Evolutionary conservation across 176 grass and related monocot species (phyloP), one percentile per base, ranked within the genome.

Genomic region (Dactylis glomerata): DNA sequence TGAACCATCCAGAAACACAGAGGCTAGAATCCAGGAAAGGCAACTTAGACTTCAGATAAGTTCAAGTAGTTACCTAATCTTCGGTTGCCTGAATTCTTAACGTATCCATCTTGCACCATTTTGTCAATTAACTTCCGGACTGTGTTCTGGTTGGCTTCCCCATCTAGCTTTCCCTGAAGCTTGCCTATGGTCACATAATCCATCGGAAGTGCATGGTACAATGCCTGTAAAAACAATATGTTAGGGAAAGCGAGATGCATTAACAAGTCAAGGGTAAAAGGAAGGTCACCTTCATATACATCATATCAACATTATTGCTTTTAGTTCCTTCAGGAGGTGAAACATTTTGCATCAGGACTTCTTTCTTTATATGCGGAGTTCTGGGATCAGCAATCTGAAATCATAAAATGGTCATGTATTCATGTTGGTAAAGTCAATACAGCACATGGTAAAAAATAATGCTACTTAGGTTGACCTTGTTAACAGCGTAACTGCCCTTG

Each of bases 21-120:
- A 59, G 81, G 38, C 10, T 78, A 86, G 32, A 86, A 62, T 83
- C 5, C 22, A 6, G 55, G 16, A 65, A 82, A 22, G 24, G 12
- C 17, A 32, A 49, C 16, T 66, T 47, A 19, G 20, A 30, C 13
- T 24, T 57, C 32, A 33, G n/a, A 71, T 5, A 65, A 44, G 44
- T 90, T 88, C 28, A 69, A 52, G 37, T 59, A 67, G 62, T 92
- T 95, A 98, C 96, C 96, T 74, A 98, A 80, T 85, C 89, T 95
- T 92, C 93, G 84, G 78, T 87, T 99, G 68, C 65, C 61, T 58
- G 93, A 91, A 78, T 84, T 96, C 88, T 96, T 96, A 31, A 99
- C 31, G 42, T 92, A 99, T 84, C 96, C 91, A 27, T 99, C 96
- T 71, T 91, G 93, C 77, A 93, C 83, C 96, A 99, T 99, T 87